A percentile compares a stretch with the other conserved stretches of the same genome.
phyloP scores from a whole-genome alignment of 2,329 filamentous ascomycete genomes.

The Lecanoromycetidae sp. region DNA sequence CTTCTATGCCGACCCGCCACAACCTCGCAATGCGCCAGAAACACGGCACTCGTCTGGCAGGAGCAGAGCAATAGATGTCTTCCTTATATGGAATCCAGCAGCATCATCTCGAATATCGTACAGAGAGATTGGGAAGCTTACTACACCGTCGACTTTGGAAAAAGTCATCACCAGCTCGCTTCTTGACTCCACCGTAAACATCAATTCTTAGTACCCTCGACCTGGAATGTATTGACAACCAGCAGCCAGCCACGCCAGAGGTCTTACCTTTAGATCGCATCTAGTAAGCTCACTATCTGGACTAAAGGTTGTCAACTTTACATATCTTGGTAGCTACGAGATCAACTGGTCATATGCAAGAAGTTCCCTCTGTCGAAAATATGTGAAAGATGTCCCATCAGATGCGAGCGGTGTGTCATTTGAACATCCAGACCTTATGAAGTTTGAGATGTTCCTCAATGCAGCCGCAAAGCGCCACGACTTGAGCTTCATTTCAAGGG shows the following conservation, averaged over 20 bases:
- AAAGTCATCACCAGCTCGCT: neutral
- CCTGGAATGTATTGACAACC: neutral
- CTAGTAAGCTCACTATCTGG: neutral
- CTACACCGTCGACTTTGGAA: neutral
- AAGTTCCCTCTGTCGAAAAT: slow-evolving; percentile 1
- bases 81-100: neutral
- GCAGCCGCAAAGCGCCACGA: neutral
- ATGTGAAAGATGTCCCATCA: neutral
- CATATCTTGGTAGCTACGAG: slow-evolving; percentile 1
- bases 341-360: slow-evolving; percentile 3
- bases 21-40: neutral
- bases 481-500: slow-evolving; percentile 1
- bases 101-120: neutral
- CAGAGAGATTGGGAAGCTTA: neutral
- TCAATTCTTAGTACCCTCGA: neutral
- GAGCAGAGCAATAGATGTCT: slow-evolving; percentile 1
- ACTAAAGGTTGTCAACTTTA: neutral
- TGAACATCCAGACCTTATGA: slow-evolving; percentile 1
- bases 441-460: slow-evolving; percentile 1
- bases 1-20: neutral
- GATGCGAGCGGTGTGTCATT: neutral
- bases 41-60: neutral
- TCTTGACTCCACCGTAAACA: neutral
- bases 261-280: neutral
- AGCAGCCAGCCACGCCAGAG: neutral